Evolutionary conservation across 2,329 filamentous ascomycete genomes (phyloP).

Genomic region (Paramyrothecium sp.): DNA sequence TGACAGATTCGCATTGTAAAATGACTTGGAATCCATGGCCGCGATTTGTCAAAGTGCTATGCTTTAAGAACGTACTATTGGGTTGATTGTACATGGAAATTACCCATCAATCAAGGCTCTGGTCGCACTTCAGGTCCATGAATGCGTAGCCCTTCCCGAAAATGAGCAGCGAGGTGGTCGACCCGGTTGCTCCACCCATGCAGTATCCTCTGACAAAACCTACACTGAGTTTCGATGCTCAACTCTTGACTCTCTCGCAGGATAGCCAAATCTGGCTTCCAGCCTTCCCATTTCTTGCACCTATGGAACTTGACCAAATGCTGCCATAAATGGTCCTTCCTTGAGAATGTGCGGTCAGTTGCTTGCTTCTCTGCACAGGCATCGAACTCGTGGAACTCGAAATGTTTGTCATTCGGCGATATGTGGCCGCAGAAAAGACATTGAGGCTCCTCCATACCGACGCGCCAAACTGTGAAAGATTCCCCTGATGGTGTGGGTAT

Average conservation of each 20-base stretch:
- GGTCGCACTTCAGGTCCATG: too few relatives aligned
- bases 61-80: too few relatives aligned
- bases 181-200: conserved; percentile 24
- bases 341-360: conserved; percentile 39
- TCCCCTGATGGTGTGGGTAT: conserved; percentile 29
- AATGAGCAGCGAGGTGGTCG: conserved; percentile 26
- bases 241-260: conserved; percentile 26
- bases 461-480: conserved; percentile 46
- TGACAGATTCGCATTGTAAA: too few relatives aligned
- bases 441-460: conserved; percentile 39
- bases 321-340: conserved; percentile 42
- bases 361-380: conserved; percentile 47
- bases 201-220: conserved; percentile 23
- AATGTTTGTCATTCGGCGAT: conserved; percentile 31
- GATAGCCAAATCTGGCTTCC: conserved; percentile 39
- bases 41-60: too few relatives aligned
- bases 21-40: too few relatives aligned
- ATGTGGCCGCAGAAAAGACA: conserved; percentile 37
- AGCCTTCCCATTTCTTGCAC: conserved; percentile 45
- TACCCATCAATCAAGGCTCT: too few relatives aligned
- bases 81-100: too few relatives aligned
- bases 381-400: conserved; percentile 38
- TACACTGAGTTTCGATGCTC: conserved; percentile 22
- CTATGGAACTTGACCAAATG: conserved; percentile 40
- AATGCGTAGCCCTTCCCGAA: conserved; percentile 7